Base-by-base conservation (phyloP, 805 yeast genomes). In the Kodamaea nitidulidarum region DNA sequence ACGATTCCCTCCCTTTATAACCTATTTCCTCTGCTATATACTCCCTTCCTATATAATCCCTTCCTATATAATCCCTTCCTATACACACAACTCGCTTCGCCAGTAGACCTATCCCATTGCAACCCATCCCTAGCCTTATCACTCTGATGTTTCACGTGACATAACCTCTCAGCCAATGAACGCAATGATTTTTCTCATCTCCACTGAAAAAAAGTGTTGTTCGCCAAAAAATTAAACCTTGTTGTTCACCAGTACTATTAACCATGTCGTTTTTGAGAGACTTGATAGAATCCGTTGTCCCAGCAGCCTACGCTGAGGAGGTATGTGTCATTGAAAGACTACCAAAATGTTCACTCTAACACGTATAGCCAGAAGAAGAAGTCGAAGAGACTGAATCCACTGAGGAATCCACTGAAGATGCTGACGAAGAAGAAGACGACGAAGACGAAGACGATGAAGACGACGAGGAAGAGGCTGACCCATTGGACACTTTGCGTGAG, bases 281-380 rank as follows among this genome's bases (percentile, higher is more conserved):
- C 66, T 68, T 88, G 58, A 82, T 84, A 68, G 95, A 87, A 60
- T 76, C 84, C 45, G 72, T 85, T 49, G 68, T 78, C 50, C 95
- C 96, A 60, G 75, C 85, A 53, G 95, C 95, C 38, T 80, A 75
- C 68, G 96, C 95, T 55, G 95, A 85, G 55, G 81, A 76, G 63
- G 78, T 67, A 67, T 56, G 73, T 67, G 35, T 9, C 16, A 35
- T 10, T 8, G 21, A 15, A 20, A 20, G 22, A 20, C 8, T 20
- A 6, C 22, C 5, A 20, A 20, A 25, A 14, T 16, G 16, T 14
- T 15, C 32, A 15, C 7, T 49, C 52, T 48, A 49, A 49, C 54
- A 33, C 8, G 22, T 26, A n/a, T 39, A 50, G 58, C 52, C 60
- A 37, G 60, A 49, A 40, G 65, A 56, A 49, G 58, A 43, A 34